Base-by-base conservation (phyloP, 2,329 filamentous ascomycete genomes). In the Exophiala sideris region DNA sequence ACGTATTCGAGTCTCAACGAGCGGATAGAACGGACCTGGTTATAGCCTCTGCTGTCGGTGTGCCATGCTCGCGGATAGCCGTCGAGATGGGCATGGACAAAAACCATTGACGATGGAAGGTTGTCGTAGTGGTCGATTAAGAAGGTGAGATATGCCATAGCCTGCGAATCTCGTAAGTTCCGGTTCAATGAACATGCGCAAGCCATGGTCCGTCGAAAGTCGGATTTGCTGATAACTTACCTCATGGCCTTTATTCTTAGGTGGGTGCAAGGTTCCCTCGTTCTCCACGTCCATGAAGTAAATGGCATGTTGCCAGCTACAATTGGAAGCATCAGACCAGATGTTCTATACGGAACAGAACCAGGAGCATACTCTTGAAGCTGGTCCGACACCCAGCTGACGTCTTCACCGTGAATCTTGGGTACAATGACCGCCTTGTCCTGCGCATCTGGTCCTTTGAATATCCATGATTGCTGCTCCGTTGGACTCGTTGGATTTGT, bases 1-100 rank as follows among this genome's bases (percentile, higher is more conserved):
- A 85, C 72, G 52, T 79, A 75, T 16, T 76, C 67, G 18, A 79
- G 65, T 21, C 74, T 75, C 12, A 84, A 72, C 36, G 69, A 69
- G 46, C 72, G 74, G 52, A 84, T 74, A 2, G 76, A 71, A 2
- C 72, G 69, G 14, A 82, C 73, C n/a, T 76, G 78, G 63, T 82
- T 79, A 70, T 81, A 77, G 48, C 79, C 70, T 5, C 76, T 76
- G 48, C 76, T 73, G 62, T 81, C 78, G 64, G 78, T 79, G 66
- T 81, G 79, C 78, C 78, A 81, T 51, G 73, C 74, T 34, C 52
- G 16, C 10, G 59, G 50, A 47, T 62, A 65, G 33, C 66, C 65
- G 62, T 77, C 41, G 7, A 59, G 64, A 52, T 67, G 63, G 12
- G 66, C 52, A 57, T 70, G 78, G 48, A 79, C 64, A 66, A 80